These are phyloP conservation scores for Acanthamoeba culbertsoni DNA, from an alignment of 208 protist genomes.

Conservation along the genomic window DNA sequence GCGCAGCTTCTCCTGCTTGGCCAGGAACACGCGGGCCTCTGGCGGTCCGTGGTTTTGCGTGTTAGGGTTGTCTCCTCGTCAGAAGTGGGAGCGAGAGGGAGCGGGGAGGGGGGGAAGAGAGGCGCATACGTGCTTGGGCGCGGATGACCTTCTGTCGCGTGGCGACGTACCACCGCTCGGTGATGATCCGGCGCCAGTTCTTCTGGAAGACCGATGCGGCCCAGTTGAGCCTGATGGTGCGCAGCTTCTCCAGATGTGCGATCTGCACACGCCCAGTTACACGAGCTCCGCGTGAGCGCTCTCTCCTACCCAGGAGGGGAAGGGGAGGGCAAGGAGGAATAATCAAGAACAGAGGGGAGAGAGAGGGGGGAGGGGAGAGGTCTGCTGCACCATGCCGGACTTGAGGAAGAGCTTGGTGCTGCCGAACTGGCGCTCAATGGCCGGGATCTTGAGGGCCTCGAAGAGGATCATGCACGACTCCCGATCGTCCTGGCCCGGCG, in stretches of 20 bases:
- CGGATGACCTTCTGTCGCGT: background rate
- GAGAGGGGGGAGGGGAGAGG: background rate
- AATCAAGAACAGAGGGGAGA: background rate
- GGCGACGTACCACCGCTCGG: constrained; percentile 11
- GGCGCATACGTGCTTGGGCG: background rate
- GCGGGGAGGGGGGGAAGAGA: background rate
- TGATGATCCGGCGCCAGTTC: constrained; percentile 38
- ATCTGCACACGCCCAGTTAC: background rate
- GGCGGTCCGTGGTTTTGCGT: background rate
- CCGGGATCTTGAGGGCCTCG: background rate
- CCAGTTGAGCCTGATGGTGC: constrained; percentile 22
- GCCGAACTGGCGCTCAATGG: constrained; percentile 34
- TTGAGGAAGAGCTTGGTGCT: constrained; percentile 58
- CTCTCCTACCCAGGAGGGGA: background rate
- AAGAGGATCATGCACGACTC: constrained; percentile 6
- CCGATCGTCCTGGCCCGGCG: constrained; percentile 12
- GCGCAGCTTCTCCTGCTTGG: constrained; percentile 4
- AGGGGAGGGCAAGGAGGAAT: background rate
- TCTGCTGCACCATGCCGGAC: background rate
- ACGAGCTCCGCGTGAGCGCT: background rate
- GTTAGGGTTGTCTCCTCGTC: background rate
- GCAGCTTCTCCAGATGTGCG: constrained; percentile 30
- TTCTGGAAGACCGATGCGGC: constrained; percentile 43
- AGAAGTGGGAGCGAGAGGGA: background rate
- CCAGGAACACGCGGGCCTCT: constrained; percentile 10